Evolutionary conservation across 768 basidiomycete species (phyloP).

Genomic region (Russula griseocarnosa): DNA sequence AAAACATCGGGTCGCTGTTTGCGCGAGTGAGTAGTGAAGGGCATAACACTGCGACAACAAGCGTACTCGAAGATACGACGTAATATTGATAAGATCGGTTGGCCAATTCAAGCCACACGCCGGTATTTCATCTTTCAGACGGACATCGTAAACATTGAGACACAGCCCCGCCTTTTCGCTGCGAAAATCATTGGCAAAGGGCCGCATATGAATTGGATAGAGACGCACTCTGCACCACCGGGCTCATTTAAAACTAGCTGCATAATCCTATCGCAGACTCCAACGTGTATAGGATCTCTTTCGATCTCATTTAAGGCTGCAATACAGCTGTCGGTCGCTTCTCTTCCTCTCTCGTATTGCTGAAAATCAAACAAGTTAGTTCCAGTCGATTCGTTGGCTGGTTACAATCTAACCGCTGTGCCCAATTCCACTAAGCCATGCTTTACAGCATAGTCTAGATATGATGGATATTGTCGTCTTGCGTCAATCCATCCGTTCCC

Average conservation of each 20-base stretch:
- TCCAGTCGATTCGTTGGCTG: background rate
- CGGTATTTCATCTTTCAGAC: constrained; percentile 78
- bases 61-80: constrained; percentile 75
- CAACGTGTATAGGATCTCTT: constrained; percentile 54
- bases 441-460: constrained; percentile 79
- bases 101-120: constrained; percentile 99
- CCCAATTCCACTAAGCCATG: constrained; percentile 72
- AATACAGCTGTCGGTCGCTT: constrained; percentile 57
- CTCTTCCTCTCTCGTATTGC: constrained; percentile 59
- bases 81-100: constrained; percentile 71
- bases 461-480: constrained; percentile 82
- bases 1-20: constrained; percentile 76
- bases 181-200: constrained; percentile 42
- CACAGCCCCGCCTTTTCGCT: constrained; percentile 65
- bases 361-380: constrained; percentile 32
- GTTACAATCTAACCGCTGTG: constrained; percentile 50
- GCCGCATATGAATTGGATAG: background rate
- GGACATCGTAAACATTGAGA: constrained; percentile 92
- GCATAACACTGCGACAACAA: background rate
- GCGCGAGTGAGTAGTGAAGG: background rate
- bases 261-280: constrained; percentile 59
- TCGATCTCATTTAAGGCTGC: constrained; percentile 41
- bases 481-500: constrained; percentile 99
- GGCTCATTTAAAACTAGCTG: constrained; percentile 36
- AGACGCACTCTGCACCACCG: constrained; percentile 14